Conservation (phyloP, 2,329 filamentous ascomycete species). For the Trichothecium sympodiale region DNA sequence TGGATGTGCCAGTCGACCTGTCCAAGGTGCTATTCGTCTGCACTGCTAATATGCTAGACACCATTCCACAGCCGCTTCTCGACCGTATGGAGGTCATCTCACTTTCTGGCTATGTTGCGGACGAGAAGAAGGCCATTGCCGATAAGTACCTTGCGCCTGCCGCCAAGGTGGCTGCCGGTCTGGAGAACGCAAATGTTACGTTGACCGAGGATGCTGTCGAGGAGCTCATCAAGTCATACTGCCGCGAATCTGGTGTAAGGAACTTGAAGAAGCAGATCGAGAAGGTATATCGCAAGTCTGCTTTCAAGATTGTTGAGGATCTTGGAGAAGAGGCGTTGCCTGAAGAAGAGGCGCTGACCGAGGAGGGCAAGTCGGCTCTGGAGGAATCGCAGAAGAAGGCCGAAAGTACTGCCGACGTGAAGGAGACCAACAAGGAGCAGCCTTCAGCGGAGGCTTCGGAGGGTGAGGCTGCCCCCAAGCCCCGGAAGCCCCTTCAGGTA, state of each 20-base stretch:
- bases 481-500: conserved; percentile 68
- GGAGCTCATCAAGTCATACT: conserved; percentile 97
- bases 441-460: conserved; percentile 21
- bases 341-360: conserved; percentile 72
- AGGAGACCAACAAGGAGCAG: conserved; percentile 13
- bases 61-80: conserved; percentile 83
- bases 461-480: conserved; percentile 45
- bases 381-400: conserved; percentile 60
- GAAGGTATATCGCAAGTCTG: conserved; percentile 96
- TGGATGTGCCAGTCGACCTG: conserved; percentile 94
- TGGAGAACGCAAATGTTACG: conserved; percentile 85
- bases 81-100: conserved; percentile 98
- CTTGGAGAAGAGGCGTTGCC: conserved; percentile 74
- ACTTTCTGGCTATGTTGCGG: conserved; percentile 88
- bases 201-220: conserved; percentile 80
- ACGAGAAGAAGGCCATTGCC: conserved; percentile 98
- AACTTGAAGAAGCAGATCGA: conserved; percentile 99
- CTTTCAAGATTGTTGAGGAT: conserved; percentile 92
- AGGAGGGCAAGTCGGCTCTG: conserved; percentile 71
- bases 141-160: conserved; percentile 85
- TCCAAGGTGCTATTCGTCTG: conserved; percentile 98
- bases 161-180: conserved; percentile 85
- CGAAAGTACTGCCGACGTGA: conserved; percentile 41
- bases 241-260: conserved; percentile 89
- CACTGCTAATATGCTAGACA: conserved; percentile 98